Conservation (phyloP, 768 basidiomycete genomes). For the Leucocoprinus leucothites region DNA sequence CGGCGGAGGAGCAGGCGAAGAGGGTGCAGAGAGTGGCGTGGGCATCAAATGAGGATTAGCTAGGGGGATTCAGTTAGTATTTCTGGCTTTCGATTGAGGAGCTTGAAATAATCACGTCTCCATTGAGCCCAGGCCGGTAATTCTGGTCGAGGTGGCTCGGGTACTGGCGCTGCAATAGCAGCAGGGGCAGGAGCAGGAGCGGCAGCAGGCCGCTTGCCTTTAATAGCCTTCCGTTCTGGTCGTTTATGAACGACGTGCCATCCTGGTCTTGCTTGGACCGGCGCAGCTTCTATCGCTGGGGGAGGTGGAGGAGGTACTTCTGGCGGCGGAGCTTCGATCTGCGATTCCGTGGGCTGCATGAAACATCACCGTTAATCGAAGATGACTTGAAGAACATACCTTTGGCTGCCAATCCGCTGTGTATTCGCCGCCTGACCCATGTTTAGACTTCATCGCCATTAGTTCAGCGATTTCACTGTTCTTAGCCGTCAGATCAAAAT, state of each 20-base stretch:
- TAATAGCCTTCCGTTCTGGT: slow-evolving; percentile 46
- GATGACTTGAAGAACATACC: slow-evolving; percentile 33
- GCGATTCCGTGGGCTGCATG: slow-evolving; percentile 1
- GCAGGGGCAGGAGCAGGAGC: slow-evolving; percentile 36
- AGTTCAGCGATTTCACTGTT: slow-evolving; percentile 79
- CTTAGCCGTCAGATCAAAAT: background rate
- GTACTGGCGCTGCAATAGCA: slow-evolving; percentile 28
- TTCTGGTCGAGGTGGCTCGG: slow-evolving; percentile 47
- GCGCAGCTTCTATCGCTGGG: slow-evolving; percentile 44
- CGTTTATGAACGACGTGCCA: slow-evolving; percentile 76
- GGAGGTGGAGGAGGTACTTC: slow-evolving; percentile 39
- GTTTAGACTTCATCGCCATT: slow-evolving; percentile 80
- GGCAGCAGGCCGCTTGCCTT: slow-evolving; percentile 35
- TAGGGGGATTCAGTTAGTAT: slow-evolving; percentile 21
- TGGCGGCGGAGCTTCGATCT: slow-evolving; percentile 33
- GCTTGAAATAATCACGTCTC: slow-evolving; percentile 56
- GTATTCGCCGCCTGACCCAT: slow-evolving; percentile 77
- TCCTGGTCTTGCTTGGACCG: slow-evolving; percentile 55
- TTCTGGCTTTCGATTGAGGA: background rate
- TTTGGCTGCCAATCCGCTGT: slow-evolving; percentile 70
- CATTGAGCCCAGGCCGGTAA: slow-evolving; percentile 84
- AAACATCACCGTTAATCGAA: background rate
- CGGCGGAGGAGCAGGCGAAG: slow-evolving; percentile 47
- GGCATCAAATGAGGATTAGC: slow-evolving; percentile 67
- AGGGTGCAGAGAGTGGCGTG: slow-evolving; percentile 34